Evolutionary conservation across 1,284 basidiomycete species (phyloP).

Genomic region (Xerocomus minutiporus): DNA sequence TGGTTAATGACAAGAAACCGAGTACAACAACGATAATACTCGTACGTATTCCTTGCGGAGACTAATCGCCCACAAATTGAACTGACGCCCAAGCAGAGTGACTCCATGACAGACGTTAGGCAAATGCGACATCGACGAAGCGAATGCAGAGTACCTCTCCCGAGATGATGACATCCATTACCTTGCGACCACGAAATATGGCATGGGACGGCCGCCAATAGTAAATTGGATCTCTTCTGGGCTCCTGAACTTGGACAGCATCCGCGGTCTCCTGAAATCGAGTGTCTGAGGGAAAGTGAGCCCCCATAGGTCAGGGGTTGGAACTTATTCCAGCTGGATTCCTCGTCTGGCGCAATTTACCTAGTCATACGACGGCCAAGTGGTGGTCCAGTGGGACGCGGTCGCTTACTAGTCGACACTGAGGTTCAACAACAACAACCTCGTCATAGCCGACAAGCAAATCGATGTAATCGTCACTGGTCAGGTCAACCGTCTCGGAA

Average conservation of each 20-base stretch:
- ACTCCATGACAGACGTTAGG: conserved; percentile 1
- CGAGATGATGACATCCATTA: conserved; percentile 1
- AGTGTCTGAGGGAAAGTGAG: not conserved
- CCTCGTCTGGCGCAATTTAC: too few relatives aligned
- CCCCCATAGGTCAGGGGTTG: too few relatives aligned
- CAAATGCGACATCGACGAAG: not conserved
- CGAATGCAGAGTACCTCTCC: conserved; percentile 43
- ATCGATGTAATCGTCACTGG: too few relatives aligned
- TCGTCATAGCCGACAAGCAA: too few relatives aligned
- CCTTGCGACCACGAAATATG: conserved; percentile 5
- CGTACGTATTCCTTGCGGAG: conserved; percentile 70
- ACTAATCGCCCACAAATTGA: conserved; percentile 61
- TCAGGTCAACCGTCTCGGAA: too few relatives aligned
- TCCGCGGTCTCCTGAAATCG: too few relatives aligned
- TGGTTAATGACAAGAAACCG: conserved; percentile 1
- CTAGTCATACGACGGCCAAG: too few relatives aligned
- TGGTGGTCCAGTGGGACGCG: too few relatives aligned
- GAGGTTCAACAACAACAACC: too few relatives aligned
- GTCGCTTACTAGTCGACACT: too few relatives aligned
- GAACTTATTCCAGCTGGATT: too few relatives aligned
- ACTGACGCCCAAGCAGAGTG: conserved; percentile 71
- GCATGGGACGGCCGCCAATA: conserved; percentile 36
- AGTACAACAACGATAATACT: not conserved
- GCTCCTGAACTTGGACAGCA: too few relatives aligned
- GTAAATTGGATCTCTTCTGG: conserved; percentile 15